Base-by-base conservation (phyloP, 768 basidiomycete species). In the Suillus placidus region DNA sequence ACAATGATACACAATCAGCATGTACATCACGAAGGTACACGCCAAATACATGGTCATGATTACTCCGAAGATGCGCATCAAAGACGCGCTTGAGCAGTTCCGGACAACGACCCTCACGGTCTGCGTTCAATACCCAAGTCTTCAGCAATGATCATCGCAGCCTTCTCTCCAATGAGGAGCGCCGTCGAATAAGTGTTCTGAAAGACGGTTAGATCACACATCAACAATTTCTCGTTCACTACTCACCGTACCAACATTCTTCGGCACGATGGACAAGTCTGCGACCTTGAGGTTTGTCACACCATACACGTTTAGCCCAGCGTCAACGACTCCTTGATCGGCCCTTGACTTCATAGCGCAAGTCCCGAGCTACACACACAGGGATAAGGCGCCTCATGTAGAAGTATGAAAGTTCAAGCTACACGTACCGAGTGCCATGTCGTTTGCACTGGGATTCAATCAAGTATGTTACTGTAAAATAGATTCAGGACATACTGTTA, bases 341-440 rank as follows among this genome's bases (percentile, higher is more conserved):
- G 83, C 79, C 23, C 83, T 81, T 1, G 87, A 81, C 71, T 87
- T 88, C 88, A 90, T 90, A 1, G 87, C 83, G 64, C 88, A 89
- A 0, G 88, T 90, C 51, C 88, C 88, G 16, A 87, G 78, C 87
- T 88, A 60, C 6, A 52, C 2, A 38, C 34, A 42, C 6, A 58
- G 20, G 23, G 18, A 16, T 10, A 64, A 30, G 47, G 62, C 6
- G 63, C 18, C 38, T 37, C 45, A 16, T 60, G 16, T 40, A 30
- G 26, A 56, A n/a, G 47, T 18, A 61, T 37, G 20, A 1, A 7
- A 42, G 47, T 30, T 37, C 8, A 0, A n/a, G 10, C 18, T 56
- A n/a, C 42, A 60, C 64, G 43, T 68, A 79, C 78, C 61, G 77
- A 77, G 62, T 79, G 78, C 69, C 77, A 77, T 6, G 76, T 71